phyloP scores from a whole-genome alignment of 371 early-diverging fungal genomes.

The Gilbertella persicaria region DNA sequence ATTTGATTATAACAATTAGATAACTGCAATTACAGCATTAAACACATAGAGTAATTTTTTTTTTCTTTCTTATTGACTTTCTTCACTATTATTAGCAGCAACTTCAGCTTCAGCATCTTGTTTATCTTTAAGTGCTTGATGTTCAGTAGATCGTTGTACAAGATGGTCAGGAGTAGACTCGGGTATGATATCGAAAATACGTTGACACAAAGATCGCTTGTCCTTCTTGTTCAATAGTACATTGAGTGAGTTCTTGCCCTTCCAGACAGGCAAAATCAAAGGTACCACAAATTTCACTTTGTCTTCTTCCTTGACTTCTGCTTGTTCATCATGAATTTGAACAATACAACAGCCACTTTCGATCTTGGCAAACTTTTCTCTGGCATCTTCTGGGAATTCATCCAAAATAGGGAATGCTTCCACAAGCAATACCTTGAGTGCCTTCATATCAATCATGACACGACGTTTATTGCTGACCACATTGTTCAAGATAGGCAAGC shows the following conservation, averaged over 20 bases:
- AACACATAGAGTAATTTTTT: no score
- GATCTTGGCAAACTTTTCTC: conserved; percentile 6
- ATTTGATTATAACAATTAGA: no score
- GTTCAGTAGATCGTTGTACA: conserved; percentile 26
- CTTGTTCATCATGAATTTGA: conserved; percentile 43
- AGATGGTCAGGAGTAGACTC: conserved; percentile 47
- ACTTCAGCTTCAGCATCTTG: conserved; percentile 13
- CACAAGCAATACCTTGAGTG: conserved; percentile 59
- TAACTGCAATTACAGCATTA: no score
- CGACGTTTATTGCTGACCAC: conserved; percentile 59
- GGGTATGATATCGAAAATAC: conserved; percentile 46
- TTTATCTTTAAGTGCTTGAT: conserved; percentile 8
- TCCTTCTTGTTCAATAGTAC: conserved; percentile 78
- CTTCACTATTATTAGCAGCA: conserved; percentile 2
- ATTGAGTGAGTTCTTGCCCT: conserved; percentile 70
- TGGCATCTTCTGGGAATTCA: conserved; percentile 31
- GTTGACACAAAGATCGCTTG: conserved; percentile 46
- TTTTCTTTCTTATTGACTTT: background rate
- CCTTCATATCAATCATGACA: conserved; percentile 50
- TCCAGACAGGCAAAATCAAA: conserved; percentile 73
- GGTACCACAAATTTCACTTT: conserved; percentile 36
- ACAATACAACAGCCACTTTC: conserved; percentile 65
- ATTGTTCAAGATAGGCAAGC: conserved; percentile 67
- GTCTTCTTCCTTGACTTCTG: conserved; percentile 1
- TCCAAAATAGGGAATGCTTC: conserved; percentile 61